Conservation (phyloP, 768 basidiomycete species). For the Russula sp. region DNA sequence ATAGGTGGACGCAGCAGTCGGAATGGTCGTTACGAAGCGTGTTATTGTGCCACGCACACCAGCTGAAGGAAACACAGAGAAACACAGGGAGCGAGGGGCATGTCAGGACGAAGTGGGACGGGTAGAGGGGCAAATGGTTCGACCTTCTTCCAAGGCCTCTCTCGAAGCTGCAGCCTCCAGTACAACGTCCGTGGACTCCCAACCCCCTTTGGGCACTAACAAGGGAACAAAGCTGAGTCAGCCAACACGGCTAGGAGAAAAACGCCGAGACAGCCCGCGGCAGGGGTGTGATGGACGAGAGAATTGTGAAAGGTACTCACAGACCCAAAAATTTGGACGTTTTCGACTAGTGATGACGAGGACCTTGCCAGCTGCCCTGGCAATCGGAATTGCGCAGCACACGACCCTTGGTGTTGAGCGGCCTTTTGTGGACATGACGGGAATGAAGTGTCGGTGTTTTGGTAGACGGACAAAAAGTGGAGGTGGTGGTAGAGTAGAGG, state of each 20-base stretch:
- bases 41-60: slow-evolving; percentile 85
- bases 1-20: slow-evolving; percentile 72
- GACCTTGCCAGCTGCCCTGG: slow-evolving; percentile 65
- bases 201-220: slow-evolving; percentile 75
- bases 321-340: slow-evolving; percentile 75
- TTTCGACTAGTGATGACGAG: slow-evolving; percentile 83
- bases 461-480: slow-evolving; percentile 6
- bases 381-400: slow-evolving; percentile 86
- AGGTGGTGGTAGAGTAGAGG: neutral
- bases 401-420: slow-evolving; percentile 78
- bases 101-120: slow-evolving; percentile 68
- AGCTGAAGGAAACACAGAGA: slow-evolving; percentile 44
- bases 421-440: slow-evolving; percentile 49
- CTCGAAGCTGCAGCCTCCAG: slow-evolving; percentile 85
- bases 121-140: slow-evolving; percentile 73
- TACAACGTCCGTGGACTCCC: slow-evolving; percentile 74
- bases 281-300: neutral
- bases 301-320: slow-evolving; percentile 48
- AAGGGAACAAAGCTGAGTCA: slow-evolving; percentile 8
- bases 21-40: slow-evolving; percentile 78
- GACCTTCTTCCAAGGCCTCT: slow-evolving; percentile 96
- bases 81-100: slow-evolving; percentile 38
- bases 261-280: neutral
- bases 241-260: slow-evolving; percentile 14
- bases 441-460: slow-evolving; percentile 1